Evolutionary conservation across 2,329 filamentous ascomycete species (phyloP).

Genomic region (Tolypocladium album): DNA sequence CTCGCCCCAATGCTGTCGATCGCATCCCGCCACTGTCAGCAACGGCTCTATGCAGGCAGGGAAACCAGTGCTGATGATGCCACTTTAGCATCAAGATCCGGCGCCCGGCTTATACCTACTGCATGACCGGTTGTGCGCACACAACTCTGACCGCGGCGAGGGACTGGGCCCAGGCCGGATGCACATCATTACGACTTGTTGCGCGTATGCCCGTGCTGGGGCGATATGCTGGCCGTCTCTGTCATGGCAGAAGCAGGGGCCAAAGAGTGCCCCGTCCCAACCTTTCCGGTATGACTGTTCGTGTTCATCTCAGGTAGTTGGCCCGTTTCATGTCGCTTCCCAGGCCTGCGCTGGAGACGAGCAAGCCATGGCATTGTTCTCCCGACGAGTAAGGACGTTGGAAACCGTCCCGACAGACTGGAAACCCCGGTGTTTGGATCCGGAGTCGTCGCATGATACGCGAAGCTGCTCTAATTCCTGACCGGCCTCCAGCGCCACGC

Average conservation of each 20-base stretch:
- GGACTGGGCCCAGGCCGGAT: neutral
- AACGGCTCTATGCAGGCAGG: neutral
- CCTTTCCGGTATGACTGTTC: neutral
- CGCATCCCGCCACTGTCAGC: neutral
- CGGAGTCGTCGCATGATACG: neutral
- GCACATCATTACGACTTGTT: neutral
- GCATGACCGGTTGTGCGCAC: neutral
- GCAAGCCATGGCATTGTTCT: neutral
- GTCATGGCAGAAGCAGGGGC: neutral
- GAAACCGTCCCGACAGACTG: conserved; percentile 3
- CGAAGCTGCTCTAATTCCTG: neutral
- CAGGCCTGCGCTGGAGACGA: neutral
- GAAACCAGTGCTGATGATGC: neutral
- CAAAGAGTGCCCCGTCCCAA: neutral
- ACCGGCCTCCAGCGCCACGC: neutral
- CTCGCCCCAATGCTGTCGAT: conserved; percentile 2
- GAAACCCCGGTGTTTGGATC: conserved; percentile 2
- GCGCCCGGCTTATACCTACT: neutral
- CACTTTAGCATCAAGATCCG: neutral
- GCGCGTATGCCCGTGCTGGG: neutral
- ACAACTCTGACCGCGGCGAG: neutral
- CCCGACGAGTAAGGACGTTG: neutral
- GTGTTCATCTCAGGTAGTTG: neutral
- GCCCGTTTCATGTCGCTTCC: neutral
- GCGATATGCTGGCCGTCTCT: neutral